Evolutionary conservation across 495 filamentous ascomycete genomes (phyloP).

Genomic region (Xylaria sp.): DNA sequence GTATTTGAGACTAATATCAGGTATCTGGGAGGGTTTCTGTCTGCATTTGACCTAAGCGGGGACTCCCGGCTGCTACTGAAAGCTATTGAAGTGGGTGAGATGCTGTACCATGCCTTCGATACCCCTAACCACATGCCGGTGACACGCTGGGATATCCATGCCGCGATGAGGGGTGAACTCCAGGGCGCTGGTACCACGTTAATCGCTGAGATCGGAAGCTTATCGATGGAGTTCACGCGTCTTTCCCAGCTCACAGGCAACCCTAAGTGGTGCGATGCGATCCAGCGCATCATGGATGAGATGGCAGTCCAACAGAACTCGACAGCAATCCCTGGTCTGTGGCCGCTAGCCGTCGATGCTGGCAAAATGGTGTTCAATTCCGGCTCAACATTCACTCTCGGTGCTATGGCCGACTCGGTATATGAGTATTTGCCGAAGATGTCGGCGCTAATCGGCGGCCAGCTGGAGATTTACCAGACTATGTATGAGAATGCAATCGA

Average conservation of each 20-base stretch:
- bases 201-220: slow-evolving; percentile 70
- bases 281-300: slow-evolving; percentile 77
- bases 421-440: slow-evolving; percentile 82
- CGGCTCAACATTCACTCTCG: slow-evolving; percentile 66
- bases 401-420: slow-evolving; percentile 76
- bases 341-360: slow-evolving; percentile 75
- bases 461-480: slow-evolving; percentile 67
- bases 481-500: slow-evolving; percentile 73
- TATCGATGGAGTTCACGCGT: slow-evolving; percentile 85
- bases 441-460: slow-evolving; percentile 69
- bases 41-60: slow-evolving; percentile 77
- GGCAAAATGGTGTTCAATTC: slow-evolving; percentile 35
- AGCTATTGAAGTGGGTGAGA: slow-evolving; percentile 75
- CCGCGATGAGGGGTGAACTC: slow-evolving; percentile 30
- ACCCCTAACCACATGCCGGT: slow-evolving; percentile 83
- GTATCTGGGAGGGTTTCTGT: slow-evolving; percentile 75
- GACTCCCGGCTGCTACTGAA: slow-evolving; percentile 66
- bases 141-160: slow-evolving; percentile 52
- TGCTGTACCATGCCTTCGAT: slow-evolving; percentile 81
- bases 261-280: slow-evolving; percentile 81
- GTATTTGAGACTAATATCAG: slow-evolving; percentile 79
- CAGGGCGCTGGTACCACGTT: slow-evolving; percentile 38
- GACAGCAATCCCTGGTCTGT: slow-evolving; percentile 81
- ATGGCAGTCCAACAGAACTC: slow-evolving; percentile 70
- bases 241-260: slow-evolving; percentile 84